Conservation (phyloP, 306 rosid genomes). For the Lathyrus aphaca region DNA sequence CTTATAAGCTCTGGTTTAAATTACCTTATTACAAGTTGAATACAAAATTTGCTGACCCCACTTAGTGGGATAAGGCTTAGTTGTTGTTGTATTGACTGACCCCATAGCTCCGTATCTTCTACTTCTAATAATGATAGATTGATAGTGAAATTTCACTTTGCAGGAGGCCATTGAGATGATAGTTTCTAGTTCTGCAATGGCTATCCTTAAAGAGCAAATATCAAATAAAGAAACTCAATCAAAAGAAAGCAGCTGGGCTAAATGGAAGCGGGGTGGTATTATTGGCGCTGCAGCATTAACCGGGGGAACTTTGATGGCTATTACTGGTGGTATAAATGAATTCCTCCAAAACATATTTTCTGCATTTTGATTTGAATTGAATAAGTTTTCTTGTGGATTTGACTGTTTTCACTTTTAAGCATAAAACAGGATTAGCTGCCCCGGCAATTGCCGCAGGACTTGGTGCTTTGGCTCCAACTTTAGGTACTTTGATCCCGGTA, state of each 20-base stretch:
- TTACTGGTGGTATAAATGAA: slow-evolving; percentile 85
- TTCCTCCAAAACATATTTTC: slow-evolving; percentile 36
- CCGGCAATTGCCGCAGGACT: slow-evolving; percentile 98
- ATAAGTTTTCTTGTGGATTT: slow-evolving; percentile 30
- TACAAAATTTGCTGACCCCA: too few species aligned
- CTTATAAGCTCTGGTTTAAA: slow-evolving; percentile 1
- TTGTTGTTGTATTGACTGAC: not conserved
- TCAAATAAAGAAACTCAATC: slow-evolving; percentile 56
- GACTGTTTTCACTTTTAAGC: slow-evolving; percentile 35
- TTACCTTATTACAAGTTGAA: not conserved
- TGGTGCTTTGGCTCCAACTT: slow-evolving; percentile 91
- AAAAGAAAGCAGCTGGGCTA: slow-evolving; percentile 65
- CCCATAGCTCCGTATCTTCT: slow-evolving; percentile 34
- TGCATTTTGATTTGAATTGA: slow-evolving; percentile 23
- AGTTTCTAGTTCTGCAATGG: slow-evolving; percentile 93
- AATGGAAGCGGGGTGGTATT: slow-evolving; percentile 91
- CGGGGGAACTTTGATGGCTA: slow-evolving; percentile 89
- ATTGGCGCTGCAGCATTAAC: slow-evolving; percentile 96
- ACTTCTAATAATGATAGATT: slow-evolving; percentile 38
- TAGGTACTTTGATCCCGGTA: slow-evolving; percentile 85
- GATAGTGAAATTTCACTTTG: slow-evolving; percentile 42
- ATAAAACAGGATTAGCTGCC: slow-evolving; percentile 87
- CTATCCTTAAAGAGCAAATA: slow-evolving; percentile 64
- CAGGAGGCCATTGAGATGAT: slow-evolving; percentile 93
- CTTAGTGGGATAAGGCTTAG: too few species aligned